phyloP scores from a whole-genome alignment of 2,329 filamentous ascomycete species.

The Fusarium cyanostomum region DNA sequence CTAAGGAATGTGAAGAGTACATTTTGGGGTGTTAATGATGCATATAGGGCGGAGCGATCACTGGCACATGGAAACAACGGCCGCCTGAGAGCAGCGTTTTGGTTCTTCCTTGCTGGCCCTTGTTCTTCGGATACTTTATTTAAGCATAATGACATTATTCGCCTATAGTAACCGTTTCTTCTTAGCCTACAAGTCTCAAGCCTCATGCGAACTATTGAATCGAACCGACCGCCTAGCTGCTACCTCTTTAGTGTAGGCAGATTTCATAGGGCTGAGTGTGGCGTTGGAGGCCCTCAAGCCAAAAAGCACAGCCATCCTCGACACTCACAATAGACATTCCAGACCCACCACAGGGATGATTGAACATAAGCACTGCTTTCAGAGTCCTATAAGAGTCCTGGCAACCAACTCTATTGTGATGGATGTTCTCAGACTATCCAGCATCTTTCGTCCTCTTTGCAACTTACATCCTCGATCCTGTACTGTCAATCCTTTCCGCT shows the following conservation, averaged over 20 bases:
- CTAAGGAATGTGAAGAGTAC: constrained; percentile 20
- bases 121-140: neutral
- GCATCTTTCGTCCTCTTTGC: neutral
- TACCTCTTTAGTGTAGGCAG: constrained; percentile 13
- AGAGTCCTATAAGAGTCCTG: constrained; percentile 28
- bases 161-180: neutral
- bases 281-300: constrained; percentile 34
- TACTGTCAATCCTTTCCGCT: neutral
- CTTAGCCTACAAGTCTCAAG: constrained; percentile 1
- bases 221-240: constrained; percentile 1
- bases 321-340: constrained; percentile 5
- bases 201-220: constrained; percentile 3
- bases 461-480: neutral
- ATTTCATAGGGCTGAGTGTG: constrained; percentile 22
- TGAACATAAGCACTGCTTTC: neutral
- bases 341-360: constrained; percentile 15
- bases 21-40: constrained; percentile 35
- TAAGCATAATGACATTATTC: neutral
- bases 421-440: neutral
- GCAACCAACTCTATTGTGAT: neutral
- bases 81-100: constrained; percentile 21
- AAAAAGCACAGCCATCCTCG: constrained; percentile 30
- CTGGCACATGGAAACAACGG: constrained; percentile 29
- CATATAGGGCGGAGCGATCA: constrained; percentile 26
- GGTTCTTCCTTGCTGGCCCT: neutral